Conservation (phyloP, 2,329 filamentous ascomycete species). For the Plenodomus biglobosus region DNA sequence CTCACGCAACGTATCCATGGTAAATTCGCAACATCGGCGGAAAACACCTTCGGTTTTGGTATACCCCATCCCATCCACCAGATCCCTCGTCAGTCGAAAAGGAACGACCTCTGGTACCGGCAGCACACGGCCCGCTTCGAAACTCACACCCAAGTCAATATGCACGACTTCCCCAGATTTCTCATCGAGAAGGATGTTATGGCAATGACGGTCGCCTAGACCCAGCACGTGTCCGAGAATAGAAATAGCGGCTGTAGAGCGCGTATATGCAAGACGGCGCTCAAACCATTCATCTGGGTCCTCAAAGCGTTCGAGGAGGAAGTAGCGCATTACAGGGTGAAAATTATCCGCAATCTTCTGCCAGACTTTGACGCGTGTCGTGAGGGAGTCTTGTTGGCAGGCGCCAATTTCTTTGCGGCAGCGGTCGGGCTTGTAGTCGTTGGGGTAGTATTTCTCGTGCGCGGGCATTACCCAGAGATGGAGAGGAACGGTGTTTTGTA, state of each 20-base stretch:
- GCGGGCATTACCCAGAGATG: constrained; percentile 91
- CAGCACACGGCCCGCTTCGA: constrained; percentile 93
- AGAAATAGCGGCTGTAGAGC: constrained; percentile 90
- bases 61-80: constrained; percentile 96
- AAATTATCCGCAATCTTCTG: constrained; percentile 78
- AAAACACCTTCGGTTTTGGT: constrained; percentile 96
- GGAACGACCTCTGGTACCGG: constrained; percentile 95
- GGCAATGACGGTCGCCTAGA: constrained; percentile 89
- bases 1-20: constrained; percentile 88
- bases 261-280: constrained; percentile 84
- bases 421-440: constrained; percentile 72
- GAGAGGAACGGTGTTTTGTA: constrained; percentile 86
- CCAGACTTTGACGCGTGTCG: constrained; percentile 73
- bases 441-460: constrained; percentile 82
- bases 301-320: constrained; percentile 92
- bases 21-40: constrained; percentile 97
- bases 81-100: constrained; percentile 89
- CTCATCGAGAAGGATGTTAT: constrained; percentile 93
- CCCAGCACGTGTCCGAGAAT: constrained; percentile 93
- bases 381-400: constrained; percentile 69
- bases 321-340: constrained; percentile 91
- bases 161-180: constrained; percentile 92
- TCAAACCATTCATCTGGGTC: constrained; percentile 97
- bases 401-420: constrained; percentile 79
- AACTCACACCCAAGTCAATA: constrained; percentile 95